Conservation (phyloP, 345 rosid genomes). For the Hibiscus trionum region DNA sequence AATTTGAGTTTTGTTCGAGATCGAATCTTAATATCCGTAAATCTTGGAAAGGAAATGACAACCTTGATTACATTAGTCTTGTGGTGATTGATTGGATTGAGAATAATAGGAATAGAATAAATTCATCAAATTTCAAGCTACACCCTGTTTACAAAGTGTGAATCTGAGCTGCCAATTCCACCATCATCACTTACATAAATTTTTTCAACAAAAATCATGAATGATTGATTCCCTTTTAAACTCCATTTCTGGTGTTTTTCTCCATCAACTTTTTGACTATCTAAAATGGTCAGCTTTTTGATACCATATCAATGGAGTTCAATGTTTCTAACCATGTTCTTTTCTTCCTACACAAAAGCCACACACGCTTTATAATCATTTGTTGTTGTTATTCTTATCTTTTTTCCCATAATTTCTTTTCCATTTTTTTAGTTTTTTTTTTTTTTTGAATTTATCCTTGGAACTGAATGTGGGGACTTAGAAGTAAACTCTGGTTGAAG, state of each 20-base stretch:
- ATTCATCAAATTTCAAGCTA: constrained; percentile 1
- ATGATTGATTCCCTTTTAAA: constrained; percentile 12
- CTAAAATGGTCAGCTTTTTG: constrained; percentile 11
- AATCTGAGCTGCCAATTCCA: constrained; percentile 8
- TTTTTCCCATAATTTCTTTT: neutral
- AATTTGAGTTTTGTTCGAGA: too few relatives aligned
- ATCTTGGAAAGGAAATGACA: neutral
- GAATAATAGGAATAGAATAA: neutral
- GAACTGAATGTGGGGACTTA: constrained; percentile 48
- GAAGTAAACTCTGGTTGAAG: constrained; percentile 44
- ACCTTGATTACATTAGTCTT: neutral
- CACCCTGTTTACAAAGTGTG: constrained; percentile 4
- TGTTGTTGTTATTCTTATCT: neutral
- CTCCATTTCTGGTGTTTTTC: neutral
- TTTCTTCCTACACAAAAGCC: constrained; percentile 5
- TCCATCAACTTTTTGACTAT: constrained; percentile 19
- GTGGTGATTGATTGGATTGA: neutral
- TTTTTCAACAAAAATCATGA: constrained; percentile 17
- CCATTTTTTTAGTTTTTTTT: neutral
- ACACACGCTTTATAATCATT: neutral
- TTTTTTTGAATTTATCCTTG: constrained; percentile 31
- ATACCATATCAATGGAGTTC: constrained; percentile 17
- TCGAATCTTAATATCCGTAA: neutral
- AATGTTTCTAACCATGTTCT: constrained; percentile 16
- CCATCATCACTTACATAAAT: constrained; percentile 6